Percentiles rank a stretch among this genome's conserved stretches.
These are phyloP conservation scores for Aureobasidium sp. DNA, from an alignment of 2,329 filamentous ascomycete species.

Conservation along the genomic window DNA sequence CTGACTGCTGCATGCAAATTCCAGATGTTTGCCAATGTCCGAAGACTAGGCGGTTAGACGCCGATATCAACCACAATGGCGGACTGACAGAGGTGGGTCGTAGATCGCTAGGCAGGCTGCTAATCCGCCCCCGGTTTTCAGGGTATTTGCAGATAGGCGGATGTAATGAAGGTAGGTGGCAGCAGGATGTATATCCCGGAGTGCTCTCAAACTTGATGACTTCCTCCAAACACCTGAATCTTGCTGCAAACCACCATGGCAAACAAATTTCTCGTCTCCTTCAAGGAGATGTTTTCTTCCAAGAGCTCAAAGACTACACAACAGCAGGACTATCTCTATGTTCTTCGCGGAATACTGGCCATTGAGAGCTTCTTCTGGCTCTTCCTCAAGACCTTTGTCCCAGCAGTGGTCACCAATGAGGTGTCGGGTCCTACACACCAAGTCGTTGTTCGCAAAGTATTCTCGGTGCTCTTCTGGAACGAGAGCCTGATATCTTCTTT, in stretches of 20 bases:
- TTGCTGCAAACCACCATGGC: not conserved
- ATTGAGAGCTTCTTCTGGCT: slow-evolving; percentile 39
- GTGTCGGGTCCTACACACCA: slow-evolving; percentile 35
- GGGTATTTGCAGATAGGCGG: not conserved
- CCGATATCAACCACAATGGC: not conserved
- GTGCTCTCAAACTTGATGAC: not conserved
- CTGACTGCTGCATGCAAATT: not conserved
- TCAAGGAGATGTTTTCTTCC: not conserved
- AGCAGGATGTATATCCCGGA: not conserved
- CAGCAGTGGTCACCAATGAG: slow-evolving; percentile 35
- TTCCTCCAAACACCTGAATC: not conserved
- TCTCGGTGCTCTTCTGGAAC: slow-evolving; percentile 42
- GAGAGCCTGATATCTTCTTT: slow-evolving; percentile 39
- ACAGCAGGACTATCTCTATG: slow-evolving; percentile 32
- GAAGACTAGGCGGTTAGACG: not conserved
- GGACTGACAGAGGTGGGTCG: not conserved
- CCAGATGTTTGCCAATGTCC: not conserved
- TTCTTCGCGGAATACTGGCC: slow-evolving; percentile 39
- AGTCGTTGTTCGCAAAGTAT: slow-evolving; percentile 36
- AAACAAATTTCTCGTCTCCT: not conserved
- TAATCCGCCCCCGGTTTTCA: not conserved
- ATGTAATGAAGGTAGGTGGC: not conserved
- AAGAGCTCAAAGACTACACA: not conserved
- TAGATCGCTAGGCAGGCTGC: not conserved
- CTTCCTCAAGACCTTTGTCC: slow-evolving; percentile 42